These are phyloP conservation scores for Nymphaea thermarum DNA, from an alignment of 164 flowering plant species.

Conservation along the genomic window DNA sequence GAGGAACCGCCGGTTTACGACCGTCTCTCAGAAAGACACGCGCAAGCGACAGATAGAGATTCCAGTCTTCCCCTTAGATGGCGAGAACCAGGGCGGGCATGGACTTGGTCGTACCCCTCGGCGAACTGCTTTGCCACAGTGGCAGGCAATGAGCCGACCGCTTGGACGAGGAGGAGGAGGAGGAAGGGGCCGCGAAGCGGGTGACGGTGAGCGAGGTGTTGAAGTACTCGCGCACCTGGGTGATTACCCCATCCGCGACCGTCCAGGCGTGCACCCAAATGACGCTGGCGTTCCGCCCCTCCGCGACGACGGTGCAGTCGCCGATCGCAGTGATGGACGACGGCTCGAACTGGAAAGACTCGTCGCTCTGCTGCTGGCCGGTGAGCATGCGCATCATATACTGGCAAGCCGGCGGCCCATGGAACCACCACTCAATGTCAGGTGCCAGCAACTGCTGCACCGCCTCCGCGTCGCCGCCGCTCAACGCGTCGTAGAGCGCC, in stretches of 20 bases:
- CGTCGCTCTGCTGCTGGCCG: conserved; percentile 13
- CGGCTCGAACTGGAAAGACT: conserved; percentile 5
- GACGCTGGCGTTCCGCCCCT: conserved; percentile 10
- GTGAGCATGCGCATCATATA: conserved; percentile 76
- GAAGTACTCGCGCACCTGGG: conserved; percentile 23
- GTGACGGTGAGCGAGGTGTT: conserved; percentile 23
- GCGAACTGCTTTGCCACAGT: conserved; percentile 16
- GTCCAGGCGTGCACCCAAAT: conserved; percentile 29
- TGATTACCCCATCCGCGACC: conserved; percentile 18
- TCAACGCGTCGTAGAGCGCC: conserved; percentile 81
- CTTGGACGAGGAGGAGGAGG: not conserved
- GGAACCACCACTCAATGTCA: conserved; percentile 97
- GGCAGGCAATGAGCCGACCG: conserved; percentile 1
- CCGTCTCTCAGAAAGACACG: not conserved
- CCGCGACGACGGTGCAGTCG: conserved; percentile 8
- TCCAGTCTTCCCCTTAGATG: conserved; percentile 1
- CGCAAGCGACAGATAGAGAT: not conserved
- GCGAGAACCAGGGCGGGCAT: conserved; percentile 23
- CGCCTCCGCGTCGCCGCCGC: conserved; percentile 49
- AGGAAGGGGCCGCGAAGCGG: conserved; percentile 4
- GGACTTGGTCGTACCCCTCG: conserved; percentile 8
- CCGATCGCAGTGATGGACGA: conserved; percentile 5
- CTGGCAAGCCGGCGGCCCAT: conserved; percentile 87
- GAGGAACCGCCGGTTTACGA: not conserved
- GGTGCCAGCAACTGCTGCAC: conserved; percentile 58